phyloP scores from a whole-genome alignment of 2,329 filamentous ascomycete genomes.

The Colletotrichum costaricense region DNA sequence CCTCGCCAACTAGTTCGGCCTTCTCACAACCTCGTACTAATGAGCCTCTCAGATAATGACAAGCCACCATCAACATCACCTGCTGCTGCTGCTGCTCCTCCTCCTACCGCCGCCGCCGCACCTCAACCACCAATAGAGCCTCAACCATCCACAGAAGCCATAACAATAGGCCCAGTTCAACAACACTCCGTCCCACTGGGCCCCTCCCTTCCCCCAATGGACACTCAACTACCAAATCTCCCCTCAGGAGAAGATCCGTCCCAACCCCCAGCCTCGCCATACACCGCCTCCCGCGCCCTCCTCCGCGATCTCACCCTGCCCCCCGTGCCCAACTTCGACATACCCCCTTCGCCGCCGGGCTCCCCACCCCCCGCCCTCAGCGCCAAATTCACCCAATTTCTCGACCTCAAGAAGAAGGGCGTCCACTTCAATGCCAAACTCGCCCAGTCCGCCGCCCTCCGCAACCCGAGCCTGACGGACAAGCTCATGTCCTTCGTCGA shows the following conservation, averaged over 20 bases:
- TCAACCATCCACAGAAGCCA: constrained; percentile 9
- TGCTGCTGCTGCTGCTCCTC: not conserved
- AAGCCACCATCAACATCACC: constrained; percentile 10
- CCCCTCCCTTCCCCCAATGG: constrained; percentile 50
- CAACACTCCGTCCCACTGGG: constrained; percentile 49
- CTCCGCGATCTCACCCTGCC: constrained; percentile 81
- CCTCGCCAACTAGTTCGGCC: no score
- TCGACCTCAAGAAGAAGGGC: constrained; percentile 80
- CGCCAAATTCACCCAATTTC: constrained; percentile 78
- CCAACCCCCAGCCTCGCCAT: constrained; percentile 68
- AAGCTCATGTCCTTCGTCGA: constrained; percentile 78
- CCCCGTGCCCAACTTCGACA: constrained; percentile 76
- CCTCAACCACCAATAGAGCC: not conserved
- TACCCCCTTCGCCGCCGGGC: constrained; percentile 78
- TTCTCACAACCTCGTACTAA: not conserved
- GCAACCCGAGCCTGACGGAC: constrained; percentile 78
- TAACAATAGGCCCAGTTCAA: constrained; percentile 43
- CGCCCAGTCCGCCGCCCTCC: constrained; percentile 72
- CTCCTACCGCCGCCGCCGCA: not conserved
- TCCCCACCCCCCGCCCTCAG: constrained; percentile 65
- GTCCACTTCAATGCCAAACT: constrained; percentile 84
- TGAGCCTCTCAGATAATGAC: not conserved
- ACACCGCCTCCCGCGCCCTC: constrained; percentile 71
- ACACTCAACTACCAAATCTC: constrained; percentile 33
- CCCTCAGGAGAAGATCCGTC: constrained; percentile 28